Conservation (phyloP, 306 rosid genomes). For the Vigna nakashimae region DNA sequence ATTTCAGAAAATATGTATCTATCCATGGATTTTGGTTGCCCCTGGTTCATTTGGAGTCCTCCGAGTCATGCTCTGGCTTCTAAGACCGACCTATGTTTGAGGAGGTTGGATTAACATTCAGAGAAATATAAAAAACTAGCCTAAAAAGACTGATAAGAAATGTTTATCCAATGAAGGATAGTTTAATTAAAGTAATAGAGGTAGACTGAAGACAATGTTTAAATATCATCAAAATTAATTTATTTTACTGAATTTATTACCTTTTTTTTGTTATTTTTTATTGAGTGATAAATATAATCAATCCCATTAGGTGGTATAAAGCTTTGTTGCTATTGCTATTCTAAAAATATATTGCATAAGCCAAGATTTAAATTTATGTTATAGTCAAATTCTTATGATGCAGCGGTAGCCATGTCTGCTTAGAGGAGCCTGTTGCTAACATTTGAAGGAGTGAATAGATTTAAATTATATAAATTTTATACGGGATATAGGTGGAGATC, state of each 20-base stretch:
- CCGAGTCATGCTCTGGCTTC: neutral
- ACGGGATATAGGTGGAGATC: neutral
- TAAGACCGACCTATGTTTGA: neutral
- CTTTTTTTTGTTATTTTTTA: neutral
- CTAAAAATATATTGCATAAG: neutral
- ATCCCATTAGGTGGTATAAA: neutral
- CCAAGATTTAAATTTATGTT: neutral
- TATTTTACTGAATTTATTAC: neutral
- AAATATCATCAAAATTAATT: neutral
- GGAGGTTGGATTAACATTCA: neutral
- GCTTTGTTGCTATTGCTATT: neutral
- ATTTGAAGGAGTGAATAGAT: neutral
- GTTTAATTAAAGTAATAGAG: neutral
- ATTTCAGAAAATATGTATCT: conserved; percentile 11
- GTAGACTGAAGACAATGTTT: neutral
- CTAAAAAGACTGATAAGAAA: conserved; percentile 1
- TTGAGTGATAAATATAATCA: neutral
- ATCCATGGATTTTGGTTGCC: conserved; percentile 11
- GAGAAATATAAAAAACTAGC: neutral
- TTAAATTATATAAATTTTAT: too few species aligned
- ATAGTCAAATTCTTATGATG: neutral
- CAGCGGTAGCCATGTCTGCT: neutral
- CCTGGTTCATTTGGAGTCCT: conserved; percentile 4
- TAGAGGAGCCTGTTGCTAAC: neutral
- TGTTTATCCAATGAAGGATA: conserved; percentile 1